These are phyloP conservation scores for Trametes hirsuta DNA, from an alignment of 1,284 basidiomycete species.

Conservation along the genomic window DNA sequence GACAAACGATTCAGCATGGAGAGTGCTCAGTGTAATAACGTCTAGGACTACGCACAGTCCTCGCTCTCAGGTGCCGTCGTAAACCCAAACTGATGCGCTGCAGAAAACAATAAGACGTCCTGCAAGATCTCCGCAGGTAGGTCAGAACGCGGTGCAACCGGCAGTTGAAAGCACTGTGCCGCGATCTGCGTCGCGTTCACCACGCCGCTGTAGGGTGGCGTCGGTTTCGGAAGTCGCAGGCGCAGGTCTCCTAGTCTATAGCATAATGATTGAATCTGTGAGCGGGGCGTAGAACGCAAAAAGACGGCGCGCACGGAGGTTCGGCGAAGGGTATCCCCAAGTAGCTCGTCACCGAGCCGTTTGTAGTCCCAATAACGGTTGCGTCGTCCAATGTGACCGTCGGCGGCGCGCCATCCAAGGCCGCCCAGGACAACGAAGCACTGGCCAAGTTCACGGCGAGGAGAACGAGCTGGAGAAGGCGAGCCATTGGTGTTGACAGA, in stretches of 20 bases:
- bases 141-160: neutral
- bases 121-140: constrained; percentile 2
- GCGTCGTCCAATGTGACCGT: constrained; percentile 9
- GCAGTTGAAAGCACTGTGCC: constrained; percentile 47
- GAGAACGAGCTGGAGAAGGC: too few species aligned
- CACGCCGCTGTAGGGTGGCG: constrained; percentile 41
- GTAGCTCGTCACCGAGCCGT: constrained; percentile 40
- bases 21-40: constrained; percentile 10
- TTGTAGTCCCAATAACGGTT: constrained; percentile 6
- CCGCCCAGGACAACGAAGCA: neutral
- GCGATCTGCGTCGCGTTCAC: constrained; percentile 45
- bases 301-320: constrained; percentile 21
- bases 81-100: constrained; percentile 31
- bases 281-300: neutral
- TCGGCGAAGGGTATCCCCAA: constrained; percentile 57
- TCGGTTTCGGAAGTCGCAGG: constrained; percentile 48
- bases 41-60: constrained; percentile 47
- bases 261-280: neutral
- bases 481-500: too few species aligned
- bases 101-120: constrained; percentile 22
- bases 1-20: neutral
- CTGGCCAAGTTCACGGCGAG: too few species aligned
- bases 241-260: constrained; percentile 29
- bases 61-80: constrained; percentile 28
- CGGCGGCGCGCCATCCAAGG: neutral